Evolutionary conservation across 805 yeast genomes (phyloP), one percentile per base, ranked within the genome.

Genomic region (Grigorovia humatica): DNA sequence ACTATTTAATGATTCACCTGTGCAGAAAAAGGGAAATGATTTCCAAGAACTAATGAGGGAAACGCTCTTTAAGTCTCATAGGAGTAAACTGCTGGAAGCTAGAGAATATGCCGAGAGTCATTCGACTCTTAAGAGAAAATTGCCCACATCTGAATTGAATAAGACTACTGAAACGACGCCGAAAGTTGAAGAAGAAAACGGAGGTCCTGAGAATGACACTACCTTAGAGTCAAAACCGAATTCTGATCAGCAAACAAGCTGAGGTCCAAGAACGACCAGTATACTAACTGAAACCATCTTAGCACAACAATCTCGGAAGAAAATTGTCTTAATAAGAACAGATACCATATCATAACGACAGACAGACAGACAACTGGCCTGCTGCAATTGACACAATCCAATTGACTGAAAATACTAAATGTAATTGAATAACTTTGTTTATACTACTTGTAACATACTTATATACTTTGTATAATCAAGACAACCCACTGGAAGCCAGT

Each of bases 1-100:
- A 2, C 54, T 74, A n/a, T 73, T 69, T 54, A 65, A 71, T 51
- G 51, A 55, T 1, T 23, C 55, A 1, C 54, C 57, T 4, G 30
- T 23, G 11, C 55, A 54, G 18, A 46, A 53, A 2, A 48, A 54
- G 13, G 56, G 55, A 43, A 38, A 47, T 13, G 46, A 46, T 11
- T 18, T 50, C 7, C 46, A 52, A 12, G 48, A 54, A 15, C 49
- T 50, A 19, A 52, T 60, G 15, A 49, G 52, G 17, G 51, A 43
- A 13, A 54, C 56, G 43, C 49, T 54, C 8, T 52, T 51, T 32
- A 52, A 56, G 44, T 55, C 55, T 8, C 65, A 62, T 50, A 32
- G 41, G 6, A 54, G 56, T 32, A 58, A 58, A 40, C 54, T 60
- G 13, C 55, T 55, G 29, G 53, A 56, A 29, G 69, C 66, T 7